phyloP scores from a whole-genome alignment of 1,139 yeast genomes.

The Hemisphaericaspora subhashii region DNA sequence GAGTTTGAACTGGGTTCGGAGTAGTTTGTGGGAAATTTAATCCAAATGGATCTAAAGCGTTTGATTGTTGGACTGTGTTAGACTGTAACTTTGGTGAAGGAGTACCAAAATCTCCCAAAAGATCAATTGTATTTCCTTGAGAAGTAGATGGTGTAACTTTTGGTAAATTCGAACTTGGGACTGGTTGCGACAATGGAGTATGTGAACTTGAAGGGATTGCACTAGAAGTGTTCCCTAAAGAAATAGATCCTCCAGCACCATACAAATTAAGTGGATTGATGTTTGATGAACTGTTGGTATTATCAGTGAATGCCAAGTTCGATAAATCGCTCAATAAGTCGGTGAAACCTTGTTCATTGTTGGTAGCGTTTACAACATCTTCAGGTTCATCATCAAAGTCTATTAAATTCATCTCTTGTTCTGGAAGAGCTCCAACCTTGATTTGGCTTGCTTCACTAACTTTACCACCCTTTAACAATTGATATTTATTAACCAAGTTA shows the following conservation, averaged over 20 bases:
- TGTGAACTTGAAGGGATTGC: conserved; percentile 14
- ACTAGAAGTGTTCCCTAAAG: conserved; percentile 30
- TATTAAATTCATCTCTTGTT: conserved; percentile 59
- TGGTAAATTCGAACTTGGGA: conserved; percentile 11
- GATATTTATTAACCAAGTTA: conserved; percentile 65
- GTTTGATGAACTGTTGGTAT: conserved; percentile 16
- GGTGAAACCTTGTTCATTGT: conserved; percentile 50
- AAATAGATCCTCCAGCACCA: conserved; percentile 48
- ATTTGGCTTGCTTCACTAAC: conserved; percentile 59
- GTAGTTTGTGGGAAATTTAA: conserved; percentile 46
- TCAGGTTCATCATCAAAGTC: conserved; percentile 71
- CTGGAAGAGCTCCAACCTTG: conserved; percentile 37
- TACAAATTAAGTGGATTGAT: conserved; percentile 42
- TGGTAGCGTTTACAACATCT: conserved; percentile 40
- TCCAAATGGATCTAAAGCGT: conserved; percentile 53
- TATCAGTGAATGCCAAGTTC: conserved; percentile 53
- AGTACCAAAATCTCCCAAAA: conserved; percentile 47
- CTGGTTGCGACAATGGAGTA: conserved; percentile 14
- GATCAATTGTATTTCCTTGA: conserved; percentile 25
- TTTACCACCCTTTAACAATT: conserved; percentile 65
- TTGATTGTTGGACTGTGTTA: too few species aligned
- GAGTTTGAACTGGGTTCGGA: conserved; percentile 31
- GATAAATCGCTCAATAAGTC: conserved; percentile 75
- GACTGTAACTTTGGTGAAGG: conserved; percentile 52
- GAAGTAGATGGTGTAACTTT: conserved; percentile 11